Percentiles rank a stretch among this genome's conserved stretches.
Conservation (phyloP, 805 yeast genomes). For the Candida anglica region DNA sequence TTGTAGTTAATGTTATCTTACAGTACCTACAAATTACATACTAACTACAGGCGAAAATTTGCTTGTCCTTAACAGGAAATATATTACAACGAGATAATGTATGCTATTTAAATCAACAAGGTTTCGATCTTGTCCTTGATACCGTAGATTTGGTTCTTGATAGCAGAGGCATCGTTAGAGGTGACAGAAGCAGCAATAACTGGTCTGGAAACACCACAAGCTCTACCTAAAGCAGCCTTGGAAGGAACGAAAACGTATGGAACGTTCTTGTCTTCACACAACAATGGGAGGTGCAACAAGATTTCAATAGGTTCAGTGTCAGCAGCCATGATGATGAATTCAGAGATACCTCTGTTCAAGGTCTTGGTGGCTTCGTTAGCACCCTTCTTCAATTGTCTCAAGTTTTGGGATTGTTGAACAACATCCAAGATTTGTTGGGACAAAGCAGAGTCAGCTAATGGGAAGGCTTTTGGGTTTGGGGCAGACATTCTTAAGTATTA, state of each 20-base stretch:
- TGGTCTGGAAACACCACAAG: conserved; percentile 99
- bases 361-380: conserved; percentile 99
- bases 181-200: conserved; percentile 98
- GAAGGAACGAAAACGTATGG: conserved; percentile 99
- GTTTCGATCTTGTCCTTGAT: conserved; percentile 99
- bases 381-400: conserved; percentile 99
- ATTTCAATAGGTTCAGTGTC: conserved; percentile 99
- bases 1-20: too few species aligned
- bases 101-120: conserved; percentile 74
- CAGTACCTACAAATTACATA: too few species aligned
- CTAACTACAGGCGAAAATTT: too few species aligned
- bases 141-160: conserved; percentile 94
- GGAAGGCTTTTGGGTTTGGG: conserved; percentile 98
- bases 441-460: conserved; percentile 93
- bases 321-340: conserved; percentile 99
- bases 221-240: conserved; percentile 98
- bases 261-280: conserved; percentile 99
- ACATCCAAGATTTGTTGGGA: conserved; percentile 96
- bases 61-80: too few species aligned
- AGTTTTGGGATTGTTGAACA: conserved; percentile 95
- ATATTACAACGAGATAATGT: too few species aligned
- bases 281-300: conserved; percentile 91
- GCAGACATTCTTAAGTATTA: conserved; percentile 55
- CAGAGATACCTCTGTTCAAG: conserved; percentile 98
- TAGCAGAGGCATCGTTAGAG: conserved; percentile 96